Conservation (phyloP, 129 eudicot genomes). For the Dittrichia graveolens region DNA sequence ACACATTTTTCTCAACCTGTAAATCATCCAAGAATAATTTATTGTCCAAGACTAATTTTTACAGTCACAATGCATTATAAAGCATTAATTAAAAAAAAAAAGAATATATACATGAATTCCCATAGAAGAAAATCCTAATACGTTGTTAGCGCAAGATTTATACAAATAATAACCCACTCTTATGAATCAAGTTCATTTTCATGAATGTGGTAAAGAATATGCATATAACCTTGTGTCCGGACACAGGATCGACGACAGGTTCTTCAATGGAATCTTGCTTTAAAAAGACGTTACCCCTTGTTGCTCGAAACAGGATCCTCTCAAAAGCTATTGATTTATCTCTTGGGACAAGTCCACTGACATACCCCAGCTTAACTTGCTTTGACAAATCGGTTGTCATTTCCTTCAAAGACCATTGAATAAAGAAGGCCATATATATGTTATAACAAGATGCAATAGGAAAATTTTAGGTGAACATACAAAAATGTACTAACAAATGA, state of each 20-base stretch:
- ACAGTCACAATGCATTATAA: no score
- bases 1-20: slow-evolving; percentile 87
- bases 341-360: slow-evolving; percentile 78
- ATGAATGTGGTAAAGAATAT: neutral
- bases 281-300: slow-evolving; percentile 83
- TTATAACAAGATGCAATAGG: slow-evolving; percentile 8
- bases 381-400: slow-evolving; percentile 58
- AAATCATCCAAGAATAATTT: slow-evolving; percentile 22
- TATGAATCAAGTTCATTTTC: no score
- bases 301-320: slow-evolving; percentile 81
- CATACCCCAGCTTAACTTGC: slow-evolving; percentile 76
- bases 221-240: slow-evolving; percentile 66
- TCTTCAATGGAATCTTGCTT: slow-evolving; percentile 65
- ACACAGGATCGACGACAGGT: slow-evolving; percentile 72
- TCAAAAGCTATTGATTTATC: slow-evolving; percentile 82
- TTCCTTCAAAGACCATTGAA: slow-evolving; percentile 45
- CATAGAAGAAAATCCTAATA: no score
- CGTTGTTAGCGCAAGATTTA: no score
- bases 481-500: slow-evolving; percentile 16
- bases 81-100: neutral
- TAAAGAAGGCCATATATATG: no score
- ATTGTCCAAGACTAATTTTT: neutral
- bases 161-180: no score
- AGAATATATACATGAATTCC: neutral
- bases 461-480: neutral